Percentiles rank a stretch among this genome's conserved stretches.
Evolutionary conservation across 306 rosid genomes (phyloP).

Genomic region (Vicia faba): DNA sequence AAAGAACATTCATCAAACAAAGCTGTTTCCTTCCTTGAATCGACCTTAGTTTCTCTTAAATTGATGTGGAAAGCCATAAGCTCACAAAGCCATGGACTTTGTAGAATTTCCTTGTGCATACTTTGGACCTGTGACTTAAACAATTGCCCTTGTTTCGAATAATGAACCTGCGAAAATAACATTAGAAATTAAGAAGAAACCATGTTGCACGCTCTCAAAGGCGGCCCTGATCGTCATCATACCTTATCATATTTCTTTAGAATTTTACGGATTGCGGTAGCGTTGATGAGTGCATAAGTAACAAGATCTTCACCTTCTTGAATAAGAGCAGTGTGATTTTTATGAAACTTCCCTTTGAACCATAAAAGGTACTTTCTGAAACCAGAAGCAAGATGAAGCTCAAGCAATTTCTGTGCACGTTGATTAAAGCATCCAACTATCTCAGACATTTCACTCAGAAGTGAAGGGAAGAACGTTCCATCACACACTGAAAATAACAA

Average conservation of each 20-base stretch:
- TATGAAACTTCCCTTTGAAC: slow-evolving; percentile 61
- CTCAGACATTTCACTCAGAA: slow-evolving; percentile 82
- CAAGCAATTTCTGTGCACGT: slow-evolving; percentile 84
- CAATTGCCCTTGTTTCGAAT: slow-evolving; percentile 89
- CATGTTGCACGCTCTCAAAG: no score
- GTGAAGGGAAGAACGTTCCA: slow-evolving; percentile 92
- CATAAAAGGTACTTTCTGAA: slow-evolving; percentile 67
- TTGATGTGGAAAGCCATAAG: slow-evolving; percentile 95
- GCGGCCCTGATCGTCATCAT: background rate
- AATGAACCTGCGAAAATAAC: slow-evolving; percentile 73
- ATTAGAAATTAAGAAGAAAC: background rate
- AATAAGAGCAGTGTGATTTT: slow-evolving; percentile 51
- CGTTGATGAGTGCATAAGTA: slow-evolving; percentile 81
- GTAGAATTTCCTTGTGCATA: slow-evolving; percentile 86
- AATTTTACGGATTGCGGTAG: slow-evolving; percentile 79
- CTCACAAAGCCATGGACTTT: slow-evolving; percentile 94
- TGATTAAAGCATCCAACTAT: slow-evolving; percentile 76
- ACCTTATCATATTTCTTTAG: slow-evolving; percentile 96
- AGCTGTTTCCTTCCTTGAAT: slow-evolving; percentile 43
- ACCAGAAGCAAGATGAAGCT: slow-evolving; percentile 85
- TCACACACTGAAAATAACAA: slow-evolving; percentile 64
- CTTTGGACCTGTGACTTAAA: slow-evolving; percentile 84
- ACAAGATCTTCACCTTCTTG: slow-evolving; percentile 91
- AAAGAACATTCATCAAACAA: slow-evolving; percentile 78
- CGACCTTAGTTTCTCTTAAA: slow-evolving; percentile 61